A percentile compares a stretch with the other conserved stretches of the same genome.
Conservation (phyloP, 1,284 basidiomycete genomes). For the Ceratobasidium sp. region DNA sequence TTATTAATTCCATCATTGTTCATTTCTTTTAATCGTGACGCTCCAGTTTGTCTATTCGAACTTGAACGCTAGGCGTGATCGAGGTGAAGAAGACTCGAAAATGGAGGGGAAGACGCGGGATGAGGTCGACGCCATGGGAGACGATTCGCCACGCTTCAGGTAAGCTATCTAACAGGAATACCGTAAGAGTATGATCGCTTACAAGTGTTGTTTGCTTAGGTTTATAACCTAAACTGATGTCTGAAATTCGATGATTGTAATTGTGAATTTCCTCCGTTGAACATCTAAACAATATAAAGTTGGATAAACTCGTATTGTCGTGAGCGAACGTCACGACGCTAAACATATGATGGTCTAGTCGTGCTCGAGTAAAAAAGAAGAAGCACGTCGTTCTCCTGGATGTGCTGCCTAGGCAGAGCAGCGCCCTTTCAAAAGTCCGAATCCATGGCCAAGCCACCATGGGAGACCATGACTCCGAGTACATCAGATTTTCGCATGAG, state of each 20-base stretch:
- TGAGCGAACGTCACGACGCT: too few species aligned
- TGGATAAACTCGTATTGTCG: too few species aligned
- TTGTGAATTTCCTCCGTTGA: too few species aligned
- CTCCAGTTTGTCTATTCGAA: constrained; percentile 29
- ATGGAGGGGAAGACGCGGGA: constrained; percentile 41
- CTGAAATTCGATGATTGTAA: background rate
- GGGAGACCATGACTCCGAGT: too few species aligned
- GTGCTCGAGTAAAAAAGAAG: too few species aligned
- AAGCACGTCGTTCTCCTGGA: too few species aligned
- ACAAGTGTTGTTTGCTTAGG: background rate
- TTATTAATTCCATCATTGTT: background rate
- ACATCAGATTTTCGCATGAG: too few species aligned
- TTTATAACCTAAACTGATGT: background rate
- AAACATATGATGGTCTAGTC: too few species aligned
- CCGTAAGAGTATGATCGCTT: background rate
- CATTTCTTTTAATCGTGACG: background rate
- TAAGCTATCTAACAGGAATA: background rate
- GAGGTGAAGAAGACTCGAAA: constrained; percentile 46
- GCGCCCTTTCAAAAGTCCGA: too few species aligned
- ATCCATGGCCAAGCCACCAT: too few species aligned
- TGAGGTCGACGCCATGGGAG: constrained; percentile 46
- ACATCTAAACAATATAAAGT: too few species aligned
- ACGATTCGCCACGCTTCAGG: constrained; percentile 46
- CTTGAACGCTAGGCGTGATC: constrained; percentile 34
- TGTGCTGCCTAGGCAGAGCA: too few species aligned